Evolutionary conservation across 805 yeast species (phyloP).

Genomic region (Candida mattraensis): DNA sequence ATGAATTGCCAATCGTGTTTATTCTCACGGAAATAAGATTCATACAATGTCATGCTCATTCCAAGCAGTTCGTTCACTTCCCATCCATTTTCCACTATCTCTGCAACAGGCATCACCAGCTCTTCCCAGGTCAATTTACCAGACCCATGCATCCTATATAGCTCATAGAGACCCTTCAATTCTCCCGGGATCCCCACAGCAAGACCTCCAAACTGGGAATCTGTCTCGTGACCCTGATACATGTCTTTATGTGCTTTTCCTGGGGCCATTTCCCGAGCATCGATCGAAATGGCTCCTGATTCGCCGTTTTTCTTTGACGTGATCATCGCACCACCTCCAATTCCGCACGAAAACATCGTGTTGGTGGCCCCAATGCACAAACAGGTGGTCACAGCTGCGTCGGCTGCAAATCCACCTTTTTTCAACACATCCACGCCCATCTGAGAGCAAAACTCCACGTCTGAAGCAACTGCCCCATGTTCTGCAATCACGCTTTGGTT

Average conservation of each 20-base stretch:
- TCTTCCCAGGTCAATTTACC: slow-evolving; percentile 73
- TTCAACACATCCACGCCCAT: slow-evolving; percentile 58
- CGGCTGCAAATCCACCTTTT: slow-evolving; percentile 81
- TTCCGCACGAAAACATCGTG: slow-evolving; percentile 84
- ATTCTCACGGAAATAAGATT: slow-evolving; percentile 31
- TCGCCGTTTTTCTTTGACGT: slow-evolving; percentile 42
- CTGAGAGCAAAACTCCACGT: slow-evolving; percentile 60
- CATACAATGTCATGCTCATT: slow-evolving; percentile 40
- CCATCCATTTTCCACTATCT: slow-evolving; percentile 68
- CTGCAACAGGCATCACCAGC: slow-evolving; percentile 72
- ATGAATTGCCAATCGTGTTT: slow-evolving; percentile 58
- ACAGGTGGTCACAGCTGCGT: slow-evolving; percentile 87
- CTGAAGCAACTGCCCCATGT: slow-evolving; percentile 67
- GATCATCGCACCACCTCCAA: slow-evolving; percentile 92
- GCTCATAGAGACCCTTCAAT: slow-evolving; percentile 70
- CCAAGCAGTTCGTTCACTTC: slow-evolving; percentile 44
- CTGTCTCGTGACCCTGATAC: slow-evolving; percentile 48
- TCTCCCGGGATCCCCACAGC: slow-evolving; percentile 93
- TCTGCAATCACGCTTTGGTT: slow-evolving; percentile 40
- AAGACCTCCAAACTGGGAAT: slow-evolving; percentile 78
- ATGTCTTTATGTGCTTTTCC: slow-evolving; percentile 56
- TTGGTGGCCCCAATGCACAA: slow-evolving; percentile 84
- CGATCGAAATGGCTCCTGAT: slow-evolving; percentile 59
- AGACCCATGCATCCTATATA: slow-evolving; percentile 63
- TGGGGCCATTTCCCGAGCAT: slow-evolving; percentile 92